A percentile compares a stretch with the other conserved stretches of the same genome.
phyloP scores from a whole-genome alignment of 2,329 filamentous ascomycete species.

The Fragosphaeria purpurea region DNA sequence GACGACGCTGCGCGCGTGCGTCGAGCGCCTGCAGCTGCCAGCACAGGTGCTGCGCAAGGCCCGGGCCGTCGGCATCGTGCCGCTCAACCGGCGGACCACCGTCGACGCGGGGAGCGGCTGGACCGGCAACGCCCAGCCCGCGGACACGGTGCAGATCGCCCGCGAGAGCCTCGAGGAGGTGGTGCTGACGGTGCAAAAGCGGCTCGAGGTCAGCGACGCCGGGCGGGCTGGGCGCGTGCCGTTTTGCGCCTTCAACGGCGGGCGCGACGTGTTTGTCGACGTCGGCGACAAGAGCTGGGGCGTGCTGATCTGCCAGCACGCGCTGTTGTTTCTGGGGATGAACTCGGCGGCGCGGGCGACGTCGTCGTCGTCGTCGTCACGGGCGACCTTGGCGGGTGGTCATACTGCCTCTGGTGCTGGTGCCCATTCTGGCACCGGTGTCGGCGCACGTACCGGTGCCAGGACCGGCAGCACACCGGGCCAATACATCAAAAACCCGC shows the following conservation, averaged over 20 bases:
- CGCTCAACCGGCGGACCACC: slow-evolving; percentile 18
- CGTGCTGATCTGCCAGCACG: slow-evolving; percentile 71
- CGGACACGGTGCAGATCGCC: slow-evolving; percentile 46
- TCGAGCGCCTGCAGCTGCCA: slow-evolving; percentile 67
- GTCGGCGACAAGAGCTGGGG: slow-evolving; percentile 98
- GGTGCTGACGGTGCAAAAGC: slow-evolving; percentile 86
- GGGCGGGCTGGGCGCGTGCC: slow-evolving; percentile 52
- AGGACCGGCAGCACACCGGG: no score
- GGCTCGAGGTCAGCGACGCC: slow-evolving; percentile 69
- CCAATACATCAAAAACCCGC: no score
- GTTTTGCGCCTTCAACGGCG: slow-evolving; percentile 97
- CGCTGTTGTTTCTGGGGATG: slow-evolving; percentile 18
- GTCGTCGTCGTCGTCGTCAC: slow-evolving; percentile 50
- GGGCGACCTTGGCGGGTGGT: slow-evolving; percentile 26
- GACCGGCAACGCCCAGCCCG: neutral
- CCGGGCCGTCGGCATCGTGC: slow-evolving; percentile 70
- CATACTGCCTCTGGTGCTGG: no score
- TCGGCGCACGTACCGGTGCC: no score
- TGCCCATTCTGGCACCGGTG: no score
- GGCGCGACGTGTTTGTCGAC: slow-evolving; percentile 95
- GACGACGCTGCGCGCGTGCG: slow-evolving; percentile 69
- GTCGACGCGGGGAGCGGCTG: neutral
- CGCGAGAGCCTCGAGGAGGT: slow-evolving; percentile 93
- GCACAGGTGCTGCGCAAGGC: slow-evolving; percentile 80
- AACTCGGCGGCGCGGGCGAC: slow-evolving; percentile 62